Percentiles rank a stretch among this genome's conserved stretches.
These are phyloP conservation scores for Blastocystis sp. DNA, from an alignment of 352 stramenopile genomes.

Conservation along the genomic window DNA sequence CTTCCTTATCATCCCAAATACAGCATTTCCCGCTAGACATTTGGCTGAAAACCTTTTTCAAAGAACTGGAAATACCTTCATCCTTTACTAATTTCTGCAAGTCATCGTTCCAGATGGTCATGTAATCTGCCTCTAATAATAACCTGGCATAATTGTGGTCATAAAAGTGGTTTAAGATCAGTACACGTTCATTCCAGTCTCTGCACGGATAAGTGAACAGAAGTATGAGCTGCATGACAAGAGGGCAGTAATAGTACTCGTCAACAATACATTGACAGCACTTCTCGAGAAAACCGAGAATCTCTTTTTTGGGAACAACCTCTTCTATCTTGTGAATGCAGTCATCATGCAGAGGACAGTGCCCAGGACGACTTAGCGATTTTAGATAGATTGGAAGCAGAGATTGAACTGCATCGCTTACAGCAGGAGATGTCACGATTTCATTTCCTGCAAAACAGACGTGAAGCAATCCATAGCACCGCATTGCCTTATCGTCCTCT, in stretches of 20 bases:
- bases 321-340: not conserved
- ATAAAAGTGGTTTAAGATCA: conserved; percentile 23
- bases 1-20: conserved; percentile 44
- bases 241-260: conserved; percentile 21
- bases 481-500: not conserved
- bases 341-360: not conserved
- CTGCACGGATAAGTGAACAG: conserved; percentile 17
- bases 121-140: not conserved
- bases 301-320: not conserved
- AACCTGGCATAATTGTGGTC: not conserved
- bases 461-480: not conserved
- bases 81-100: not conserved
- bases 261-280: not conserved
- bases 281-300: not conserved
- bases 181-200: conserved; percentile 29
- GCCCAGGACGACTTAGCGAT: not conserved
- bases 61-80: not conserved
- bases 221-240: not conserved
- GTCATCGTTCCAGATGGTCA: not conserved
- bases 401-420: not conserved
- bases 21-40: not conserved
- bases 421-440: not conserved
- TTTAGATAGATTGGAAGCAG: conserved; percentile 2
- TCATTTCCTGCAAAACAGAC: not conserved
- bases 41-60: not conserved